Conservation (phyloP, 1,284 basidiomycete species). For the Meira miltonrushii region DNA sequence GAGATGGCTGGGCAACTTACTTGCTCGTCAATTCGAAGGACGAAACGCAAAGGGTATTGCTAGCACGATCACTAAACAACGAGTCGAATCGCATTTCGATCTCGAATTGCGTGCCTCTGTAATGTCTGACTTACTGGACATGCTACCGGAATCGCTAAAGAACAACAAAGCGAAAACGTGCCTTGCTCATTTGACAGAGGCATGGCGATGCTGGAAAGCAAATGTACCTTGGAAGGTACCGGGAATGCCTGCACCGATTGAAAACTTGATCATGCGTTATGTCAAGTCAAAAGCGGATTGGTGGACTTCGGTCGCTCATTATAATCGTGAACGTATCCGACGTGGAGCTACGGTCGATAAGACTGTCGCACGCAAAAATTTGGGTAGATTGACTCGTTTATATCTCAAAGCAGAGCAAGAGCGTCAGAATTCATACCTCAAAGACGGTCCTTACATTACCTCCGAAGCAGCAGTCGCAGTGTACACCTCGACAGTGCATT, state of each 20-base stretch:
- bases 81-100: slow-evolving; percentile 97
- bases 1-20: slow-evolving; percentile 93
- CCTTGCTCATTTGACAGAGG: slow-evolving; percentile 91
- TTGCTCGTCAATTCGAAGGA: slow-evolving; percentile 94
- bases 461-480: slow-evolving; percentile 50
- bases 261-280: slow-evolving; percentile 97
- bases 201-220: slow-evolving; percentile 95
- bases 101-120: slow-evolving; percentile 94
- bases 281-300: slow-evolving; percentile 99
- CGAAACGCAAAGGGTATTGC: slow-evolving; percentile 82
- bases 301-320: slow-evolving; percentile 92
- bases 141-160: slow-evolving; percentile 98
- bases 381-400: slow-evolving; percentile 77
- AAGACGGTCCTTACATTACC: slow-evolving; percentile 52
- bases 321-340: slow-evolving; percentile 87
- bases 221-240: slow-evolving; percentile 98
- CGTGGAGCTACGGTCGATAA: slow-evolving; percentile 98
- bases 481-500: slow-evolving; percentile 51
- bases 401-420: slow-evolving; percentile 51
- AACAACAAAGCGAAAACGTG: slow-evolving; percentile 99
- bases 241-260: slow-evolving; percentile 95
- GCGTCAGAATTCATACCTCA: slow-evolving; percentile 50
- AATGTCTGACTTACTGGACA: slow-evolving; percentile 86
- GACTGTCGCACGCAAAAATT: slow-evolving; percentile 93
- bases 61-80: slow-evolving; percentile 91